Percentiles rank a stretch among this genome's conserved stretches.
Conservation (phyloP, 331 rosid species). For the Phaseolus coccineus region DNA sequence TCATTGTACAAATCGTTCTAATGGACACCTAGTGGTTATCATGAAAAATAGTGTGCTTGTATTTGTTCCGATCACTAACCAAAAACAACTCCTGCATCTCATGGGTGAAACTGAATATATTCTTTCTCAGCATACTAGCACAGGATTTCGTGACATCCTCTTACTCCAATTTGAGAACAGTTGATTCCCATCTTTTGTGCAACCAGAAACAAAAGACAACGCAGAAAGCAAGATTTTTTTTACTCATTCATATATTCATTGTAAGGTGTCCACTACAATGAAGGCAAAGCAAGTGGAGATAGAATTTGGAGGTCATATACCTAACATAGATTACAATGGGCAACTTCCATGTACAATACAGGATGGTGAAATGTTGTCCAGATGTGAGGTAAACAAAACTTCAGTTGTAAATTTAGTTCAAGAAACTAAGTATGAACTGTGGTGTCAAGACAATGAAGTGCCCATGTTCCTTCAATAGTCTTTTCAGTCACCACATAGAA, state of each 20-base stretch:
- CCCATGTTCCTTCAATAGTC: conserved; percentile 31
- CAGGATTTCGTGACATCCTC: not conserved
- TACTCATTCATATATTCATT: conserved; percentile 11
- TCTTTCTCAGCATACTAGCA: conserved; percentile 15
- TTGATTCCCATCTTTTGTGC: conserved; percentile 22
- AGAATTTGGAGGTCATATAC: conserved; percentile 22
- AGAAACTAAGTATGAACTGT: conserved; percentile 27
- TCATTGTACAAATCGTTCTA: conserved; percentile 1
- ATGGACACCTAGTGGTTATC: conserved; percentile 14
- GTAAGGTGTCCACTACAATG: conserved; percentile 17
- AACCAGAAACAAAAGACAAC: not conserved
- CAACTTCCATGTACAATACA: conserved; percentile 40
- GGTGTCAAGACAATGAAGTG: conserved; percentile 24
- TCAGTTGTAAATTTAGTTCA: conserved; percentile 8
- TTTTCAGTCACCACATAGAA: conserved; percentile 31
- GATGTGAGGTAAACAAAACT: conserved; percentile 22
- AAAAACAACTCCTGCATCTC: conserved; percentile 25
- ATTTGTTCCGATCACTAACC: conserved; percentile 28
- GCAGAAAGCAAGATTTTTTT: conserved; percentile 29
- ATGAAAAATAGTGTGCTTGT: not conserved
- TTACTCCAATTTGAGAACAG: not conserved
- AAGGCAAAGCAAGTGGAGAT: not conserved
- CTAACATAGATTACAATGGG: conserved; percentile 23
- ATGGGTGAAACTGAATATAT: conserved; percentile 16
- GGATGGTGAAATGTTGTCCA: conserved; percentile 12